Evolutionary conservation across 108 stramenopile genomes (phyloP).

Genomic region (Hondaea fermentalgiana): DNA sequence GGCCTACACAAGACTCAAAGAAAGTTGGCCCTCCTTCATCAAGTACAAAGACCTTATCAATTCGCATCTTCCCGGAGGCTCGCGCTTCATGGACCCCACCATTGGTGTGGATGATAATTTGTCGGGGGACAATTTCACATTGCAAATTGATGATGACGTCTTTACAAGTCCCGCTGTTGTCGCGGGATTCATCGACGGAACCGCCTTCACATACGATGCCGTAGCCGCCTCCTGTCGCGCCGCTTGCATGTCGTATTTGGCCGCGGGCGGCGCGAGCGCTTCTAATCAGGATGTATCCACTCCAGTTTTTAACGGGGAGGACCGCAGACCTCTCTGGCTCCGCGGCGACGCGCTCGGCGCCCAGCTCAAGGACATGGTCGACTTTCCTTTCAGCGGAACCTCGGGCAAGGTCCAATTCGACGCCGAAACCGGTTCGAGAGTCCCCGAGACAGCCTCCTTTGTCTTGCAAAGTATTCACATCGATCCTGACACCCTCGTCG

Average conservation of each 20-base stretch:
- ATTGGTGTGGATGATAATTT: neutral
- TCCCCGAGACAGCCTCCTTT: neutral
- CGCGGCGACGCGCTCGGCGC: neutral
- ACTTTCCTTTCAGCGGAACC: neutral
- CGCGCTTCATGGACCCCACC: neutral
- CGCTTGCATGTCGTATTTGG: neutral
- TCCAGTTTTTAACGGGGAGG: neutral
- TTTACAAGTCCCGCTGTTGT: neutral
- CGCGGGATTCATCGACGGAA: neutral
- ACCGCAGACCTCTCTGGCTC: neutral
- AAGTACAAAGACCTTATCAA: neutral
- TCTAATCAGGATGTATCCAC: neutral
- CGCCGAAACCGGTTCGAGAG: neutral
- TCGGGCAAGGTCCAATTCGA: neutral
- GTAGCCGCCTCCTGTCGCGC: neutral
- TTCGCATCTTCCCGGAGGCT: neutral
- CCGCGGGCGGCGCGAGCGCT: neutral
- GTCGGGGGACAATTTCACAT: neutral
- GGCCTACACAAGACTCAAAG: neutral
- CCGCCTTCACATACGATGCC: neutral
- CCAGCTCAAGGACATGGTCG: neutral
- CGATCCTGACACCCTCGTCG: neutral
- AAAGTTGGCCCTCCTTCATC: neutral
- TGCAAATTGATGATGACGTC: neutral
- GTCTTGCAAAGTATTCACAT: neutral